phyloP scores from a whole-genome alignment of 495 filamentous ascomycete genomes.

The Hypoxylon fragiforme region DNA sequence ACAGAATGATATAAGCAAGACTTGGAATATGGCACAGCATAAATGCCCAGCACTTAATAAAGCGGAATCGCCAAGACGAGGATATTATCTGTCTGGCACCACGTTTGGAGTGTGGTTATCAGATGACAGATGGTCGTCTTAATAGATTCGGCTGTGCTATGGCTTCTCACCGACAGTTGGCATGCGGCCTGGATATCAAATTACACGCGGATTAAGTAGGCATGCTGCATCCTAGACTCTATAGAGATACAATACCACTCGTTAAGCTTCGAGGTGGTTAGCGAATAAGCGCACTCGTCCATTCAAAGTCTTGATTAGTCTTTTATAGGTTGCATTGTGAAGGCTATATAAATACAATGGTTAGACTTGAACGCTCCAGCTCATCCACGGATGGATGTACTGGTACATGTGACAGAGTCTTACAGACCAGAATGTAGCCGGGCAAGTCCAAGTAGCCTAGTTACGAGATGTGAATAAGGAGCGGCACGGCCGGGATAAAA shows the following conservation, averaged over 20 bases:
- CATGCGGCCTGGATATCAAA: constrained; percentile 25
- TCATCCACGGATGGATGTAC: no score
- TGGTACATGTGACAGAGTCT: no score
- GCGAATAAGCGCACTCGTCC: no score
- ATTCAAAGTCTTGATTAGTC: constrained; percentile 1
- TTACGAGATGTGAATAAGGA: no score
- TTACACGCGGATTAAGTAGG: constrained; percentile 10
- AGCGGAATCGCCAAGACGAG: constrained; percentile 2
- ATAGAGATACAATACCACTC: constrained; percentile 29
- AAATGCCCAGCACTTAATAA: constrained; percentile 11
- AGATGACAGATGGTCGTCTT: constrained; percentile 2
- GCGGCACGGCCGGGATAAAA: no score
- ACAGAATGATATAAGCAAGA: constrained; percentile 18
- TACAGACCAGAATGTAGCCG: no score
- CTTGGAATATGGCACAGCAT: constrained; percentile 14
- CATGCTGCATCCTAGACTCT: constrained; percentile 16
- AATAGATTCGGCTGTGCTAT: constrained; percentile 2
- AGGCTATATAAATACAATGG: constrained; percentile 13
- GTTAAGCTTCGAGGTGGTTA: constrained; percentile 15
- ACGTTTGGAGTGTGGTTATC: neutral
- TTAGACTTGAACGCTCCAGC: no score
- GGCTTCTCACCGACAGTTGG: constrained; percentile 5
- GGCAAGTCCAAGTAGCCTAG: no score
- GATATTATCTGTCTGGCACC: neutral
- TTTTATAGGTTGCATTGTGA: constrained; percentile 20